A percentile compares a stretch with the other conserved stretches of the same genome.
These are phyloP conservation scores for Silene coronaria DNA, from an alignment of 179 eudicot species.

Conservation along the genomic window DNA sequence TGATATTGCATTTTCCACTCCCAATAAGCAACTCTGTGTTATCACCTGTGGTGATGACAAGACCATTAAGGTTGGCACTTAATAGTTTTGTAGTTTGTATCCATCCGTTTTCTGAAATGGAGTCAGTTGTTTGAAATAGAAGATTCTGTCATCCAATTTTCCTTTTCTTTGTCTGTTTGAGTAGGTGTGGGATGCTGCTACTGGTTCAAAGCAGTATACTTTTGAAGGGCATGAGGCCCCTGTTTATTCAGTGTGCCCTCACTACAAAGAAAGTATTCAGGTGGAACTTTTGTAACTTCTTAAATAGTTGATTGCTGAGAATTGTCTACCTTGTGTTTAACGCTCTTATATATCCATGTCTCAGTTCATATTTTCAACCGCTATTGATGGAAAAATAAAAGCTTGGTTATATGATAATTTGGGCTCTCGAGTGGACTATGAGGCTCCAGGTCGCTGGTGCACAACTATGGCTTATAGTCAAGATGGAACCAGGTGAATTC, in stretches of 20 bases:
- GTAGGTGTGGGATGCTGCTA: slow-evolving; percentile 94
- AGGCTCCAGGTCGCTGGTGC: slow-evolving; percentile 96
- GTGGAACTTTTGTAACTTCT: slow-evolving; percentile 25
- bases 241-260: slow-evolving; percentile 94
- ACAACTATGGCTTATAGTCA: slow-evolving; percentile 95
- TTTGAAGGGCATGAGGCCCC: slow-evolving; percentile 98
- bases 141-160: not conserved
- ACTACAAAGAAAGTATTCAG: slow-evolving; percentile 80
- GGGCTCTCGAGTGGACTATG: slow-evolving; percentile 94
- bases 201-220: slow-evolving; percentile 62
- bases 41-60: slow-evolving; percentile 85
- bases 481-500: slow-evolving; percentile 75
- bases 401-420: slow-evolving; percentile 96
- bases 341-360: slow-evolving; percentile 8
- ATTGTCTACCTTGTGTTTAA: not conserved
- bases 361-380: slow-evolving; percentile 92
- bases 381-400: slow-evolving; percentile 88
- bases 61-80: slow-evolving; percentile 53
- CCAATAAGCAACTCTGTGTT: slow-evolving; percentile 75
- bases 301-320: not conserved
- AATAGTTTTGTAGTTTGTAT: not conserved
- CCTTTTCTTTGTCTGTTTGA: not conserved
- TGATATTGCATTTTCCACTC: slow-evolving; percentile 74
- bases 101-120: slow-evolving; percentile 4
- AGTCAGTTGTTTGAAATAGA: not conserved